Conservation (phyloP, 176 grass and related monocot genomes). For the Triticum urartu region DNA sequence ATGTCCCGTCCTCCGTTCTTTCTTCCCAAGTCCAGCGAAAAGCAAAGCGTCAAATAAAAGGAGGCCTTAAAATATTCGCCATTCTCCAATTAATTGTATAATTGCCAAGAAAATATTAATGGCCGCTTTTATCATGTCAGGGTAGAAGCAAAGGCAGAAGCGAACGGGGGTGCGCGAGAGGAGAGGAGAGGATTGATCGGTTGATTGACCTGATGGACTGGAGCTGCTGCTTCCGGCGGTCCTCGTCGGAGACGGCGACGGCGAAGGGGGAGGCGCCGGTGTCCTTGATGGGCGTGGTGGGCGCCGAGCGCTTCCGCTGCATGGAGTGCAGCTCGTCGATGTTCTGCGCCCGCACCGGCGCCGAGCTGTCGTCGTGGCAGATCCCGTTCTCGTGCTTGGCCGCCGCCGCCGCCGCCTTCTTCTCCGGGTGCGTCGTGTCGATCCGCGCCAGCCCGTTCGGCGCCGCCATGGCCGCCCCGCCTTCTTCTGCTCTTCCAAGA, state of each 20-base stretch:
- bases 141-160: background rate
- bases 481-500: background rate
- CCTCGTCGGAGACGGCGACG: constrained; percentile 57
- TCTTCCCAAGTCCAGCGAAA: background rate
- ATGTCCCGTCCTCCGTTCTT: constrained; percentile 5
- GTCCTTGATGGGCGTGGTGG: constrained; percentile 75
- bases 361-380: constrained; percentile 91
- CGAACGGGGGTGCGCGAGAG: background rate
- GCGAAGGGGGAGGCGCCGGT: constrained; percentile 41
- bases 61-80: background rate
- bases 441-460: constrained; percentile 70
- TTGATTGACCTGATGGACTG: constrained; percentile 78
- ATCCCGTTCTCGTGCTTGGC: constrained; percentile 61
- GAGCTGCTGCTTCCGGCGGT: constrained; percentile 62
- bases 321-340: constrained; percentile 97
- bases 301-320: constrained; percentile 74
- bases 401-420: background rate
- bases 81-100: background rate
- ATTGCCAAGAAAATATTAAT: background rate
- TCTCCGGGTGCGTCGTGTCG: constrained; percentile 65
- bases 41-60: background rate
- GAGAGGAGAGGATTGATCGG: background rate
- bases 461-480: constrained; percentile 2
- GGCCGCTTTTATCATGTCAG: background rate
- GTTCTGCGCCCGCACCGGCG: constrained; percentile 83